Base-by-base conservation (phyloP, 1,284 basidiomycete genomes). In the Heimioporus retisporus region DNA sequence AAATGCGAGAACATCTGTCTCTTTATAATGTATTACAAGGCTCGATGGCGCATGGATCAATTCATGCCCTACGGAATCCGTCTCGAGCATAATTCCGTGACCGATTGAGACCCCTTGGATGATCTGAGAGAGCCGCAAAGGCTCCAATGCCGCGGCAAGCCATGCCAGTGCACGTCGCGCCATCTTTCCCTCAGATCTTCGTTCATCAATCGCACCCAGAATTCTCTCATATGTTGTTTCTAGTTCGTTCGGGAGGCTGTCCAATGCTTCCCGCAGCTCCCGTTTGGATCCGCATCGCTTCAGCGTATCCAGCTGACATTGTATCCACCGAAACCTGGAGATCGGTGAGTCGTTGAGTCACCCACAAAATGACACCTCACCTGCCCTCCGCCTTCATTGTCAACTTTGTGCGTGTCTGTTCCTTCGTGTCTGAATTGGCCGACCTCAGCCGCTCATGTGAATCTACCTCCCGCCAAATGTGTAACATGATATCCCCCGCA, bases 261-360 rank as follows among this genome's bases (percentile, higher is more conserved):
- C 31, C 10, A 59, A 42, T 1, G 43, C 63, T 55, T 54, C 57
- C n/a, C 4, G 40, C 18, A 62, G 28, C 28, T 65, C 60, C 14
- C 19, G 11, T n/a, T 14, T 35, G 18, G 53, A 40, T 3, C 28
- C 19, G 55, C 64, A 65, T 42, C 43, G 60, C 21, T 58, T 65
- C 6, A 66, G 60, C 6, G n/a, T 42, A 21, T 63, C 65, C 2
- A 66, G 10, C n/a, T 66, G 65, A 44, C 65, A 66, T 16, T 64
- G 54, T 4, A 65, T 59, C 65, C 65, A 66, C 7, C 50, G 59
- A 25, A 66, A 66, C 19, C 62, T 65, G 48, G 8, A 43, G 28
- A 28, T 28, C 28, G 28, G 5, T 28, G 28, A 28, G 28, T 28
- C 28, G 28, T 28, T 28, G 28, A 28, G 28, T 28, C 5, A 28